Evolutionary conservation across 345 rosid species (phyloP).

Genomic region (Lepidium didymum): DNA sequence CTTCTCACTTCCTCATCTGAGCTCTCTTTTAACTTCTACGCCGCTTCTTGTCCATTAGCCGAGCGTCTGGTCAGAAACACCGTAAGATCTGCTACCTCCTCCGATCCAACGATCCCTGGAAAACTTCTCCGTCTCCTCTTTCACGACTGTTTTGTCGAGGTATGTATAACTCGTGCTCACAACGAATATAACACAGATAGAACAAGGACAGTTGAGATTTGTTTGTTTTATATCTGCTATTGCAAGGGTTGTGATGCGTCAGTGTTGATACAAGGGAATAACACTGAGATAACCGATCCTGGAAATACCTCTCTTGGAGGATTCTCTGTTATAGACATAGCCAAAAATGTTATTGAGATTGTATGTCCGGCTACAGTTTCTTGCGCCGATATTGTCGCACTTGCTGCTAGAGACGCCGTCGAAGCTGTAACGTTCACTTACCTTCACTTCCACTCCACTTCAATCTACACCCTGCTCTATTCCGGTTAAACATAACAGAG

Average conservation of each 20-base stretch:
- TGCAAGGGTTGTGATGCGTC: conserved; percentile 84
- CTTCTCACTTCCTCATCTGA: conserved; percentile 16
- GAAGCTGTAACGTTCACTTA: conserved; percentile 35
- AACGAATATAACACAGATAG: background rate
- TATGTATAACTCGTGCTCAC: background rate
- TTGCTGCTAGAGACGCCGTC: conserved; percentile 76
- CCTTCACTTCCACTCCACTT: background rate
- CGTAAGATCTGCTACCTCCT: conserved; percentile 58
- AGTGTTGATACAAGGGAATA: conserved; percentile 65
- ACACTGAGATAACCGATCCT: conserved; percentile 66
- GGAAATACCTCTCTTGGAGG: conserved; percentile 74
- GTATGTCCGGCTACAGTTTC: conserved; percentile 67
- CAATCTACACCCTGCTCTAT: background rate
- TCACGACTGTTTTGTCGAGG: conserved; percentile 85
- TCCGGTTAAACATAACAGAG: background rate
- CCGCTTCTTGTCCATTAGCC: conserved; percentile 54
- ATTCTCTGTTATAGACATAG: conserved; percentile 54
- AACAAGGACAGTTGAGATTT: background rate
- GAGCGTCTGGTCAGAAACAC: conserved; percentile 56
- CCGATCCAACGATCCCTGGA: conserved; percentile 66
- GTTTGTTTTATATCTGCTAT: background rate
- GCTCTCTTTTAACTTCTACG: conserved; percentile 60
- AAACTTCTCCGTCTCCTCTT: conserved; percentile 78
- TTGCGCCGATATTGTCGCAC: conserved; percentile 59
- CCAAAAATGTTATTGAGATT: conserved; percentile 50